Evolutionary conservation across 2,329 filamentous ascomycete species (phyloP).

Genomic region (Pseudogymnoascus sp.): DNA sequence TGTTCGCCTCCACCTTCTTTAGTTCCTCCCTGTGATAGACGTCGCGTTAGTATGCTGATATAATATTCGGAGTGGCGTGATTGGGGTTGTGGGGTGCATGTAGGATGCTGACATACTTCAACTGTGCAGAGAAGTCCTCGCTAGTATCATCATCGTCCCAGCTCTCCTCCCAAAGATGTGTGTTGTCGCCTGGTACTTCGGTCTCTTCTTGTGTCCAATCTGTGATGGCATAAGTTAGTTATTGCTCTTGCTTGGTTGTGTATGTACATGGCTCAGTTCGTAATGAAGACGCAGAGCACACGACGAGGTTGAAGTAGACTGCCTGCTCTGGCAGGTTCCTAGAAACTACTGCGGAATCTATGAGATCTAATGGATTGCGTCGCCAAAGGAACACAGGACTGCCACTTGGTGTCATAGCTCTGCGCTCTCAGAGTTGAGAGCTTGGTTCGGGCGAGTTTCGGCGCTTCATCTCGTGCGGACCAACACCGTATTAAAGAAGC

Average conservation of each 20-base stretch:
- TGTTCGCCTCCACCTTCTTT: conserved; percentile 81
- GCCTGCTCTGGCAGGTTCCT: background rate
- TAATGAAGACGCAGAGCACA: background rate
- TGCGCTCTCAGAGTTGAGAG: background rate
- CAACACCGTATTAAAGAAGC: background rate
- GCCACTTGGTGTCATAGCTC: background rate
- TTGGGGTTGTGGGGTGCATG: background rate
- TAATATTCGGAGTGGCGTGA: background rate
- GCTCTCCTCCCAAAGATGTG: conserved; percentile 97
- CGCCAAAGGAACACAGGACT: background rate
- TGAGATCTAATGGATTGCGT: background rate
- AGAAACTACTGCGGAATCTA: too few species aligned
- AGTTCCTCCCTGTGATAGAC: conserved; percentile 65
- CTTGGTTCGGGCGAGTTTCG: background rate
- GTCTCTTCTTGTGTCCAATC: conserved; percentile 93
- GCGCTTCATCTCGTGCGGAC: background rate
- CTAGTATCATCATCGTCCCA: conserved; percentile 98
- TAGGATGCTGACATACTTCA: conserved; percentile 61
- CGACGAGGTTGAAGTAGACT: background rate
- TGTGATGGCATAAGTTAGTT: conserved; percentile 32
- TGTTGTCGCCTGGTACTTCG: conserved; percentile 68
- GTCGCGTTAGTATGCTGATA: conserved; percentile 3
- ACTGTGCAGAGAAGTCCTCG: conserved; percentile 90
- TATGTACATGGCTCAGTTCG: background rate
- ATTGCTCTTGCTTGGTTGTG: background rate